Conservation (phyloP, 2,329 filamentous ascomycete genomes). For the Aureobasidium lini region DNA sequence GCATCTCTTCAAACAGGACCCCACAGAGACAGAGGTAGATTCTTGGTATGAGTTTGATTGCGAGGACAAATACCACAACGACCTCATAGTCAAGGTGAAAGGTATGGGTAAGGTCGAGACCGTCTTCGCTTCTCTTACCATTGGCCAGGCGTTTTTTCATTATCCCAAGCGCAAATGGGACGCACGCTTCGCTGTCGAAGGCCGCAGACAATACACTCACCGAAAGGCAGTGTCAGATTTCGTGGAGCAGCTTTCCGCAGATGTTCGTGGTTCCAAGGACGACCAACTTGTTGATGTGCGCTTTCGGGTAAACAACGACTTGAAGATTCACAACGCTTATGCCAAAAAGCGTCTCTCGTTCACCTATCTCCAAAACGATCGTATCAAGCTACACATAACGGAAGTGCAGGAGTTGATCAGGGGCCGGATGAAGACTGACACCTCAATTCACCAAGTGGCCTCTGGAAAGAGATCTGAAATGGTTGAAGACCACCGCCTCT, state of each 20-base stretch:
- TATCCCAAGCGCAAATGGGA: slow-evolving; percentile 21
- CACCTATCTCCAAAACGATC: background rate
- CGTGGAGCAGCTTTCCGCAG: slow-evolving; percentile 12
- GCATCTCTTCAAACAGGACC: slow-evolving; percentile 1
- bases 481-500: slow-evolving; percentile 14
- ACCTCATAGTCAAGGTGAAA: slow-evolving; percentile 13
- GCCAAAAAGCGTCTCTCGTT: slow-evolving; percentile 17
- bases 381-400: slow-evolving; percentile 3
- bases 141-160: slow-evolving; percentile 17
- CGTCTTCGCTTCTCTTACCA: background rate
- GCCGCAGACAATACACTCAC: background rate
- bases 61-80: slow-evolving; percentile 1
- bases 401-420: slow-evolving; percentile 11
- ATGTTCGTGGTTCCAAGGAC: slow-evolving; percentile 1
- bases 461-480: background rate
- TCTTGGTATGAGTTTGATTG: slow-evolving; percentile 15
- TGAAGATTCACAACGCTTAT: slow-evolving; percentile 16
- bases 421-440: slow-evolving; percentile 6
- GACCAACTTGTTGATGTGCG: background rate
- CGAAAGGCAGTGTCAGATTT: background rate
- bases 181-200: slow-evolving; percentile 14
- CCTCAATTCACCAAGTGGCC: background rate
- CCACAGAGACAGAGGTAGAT: background rate
- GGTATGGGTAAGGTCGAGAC: background rate
- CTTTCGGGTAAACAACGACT: slow-evolving; percentile 2